Percentiles rank a stretch among this genome's conserved stretches.
phyloP scores from a whole-genome alignment of 805 yeast genomes.

The Teunomyces kruisii region DNA sequence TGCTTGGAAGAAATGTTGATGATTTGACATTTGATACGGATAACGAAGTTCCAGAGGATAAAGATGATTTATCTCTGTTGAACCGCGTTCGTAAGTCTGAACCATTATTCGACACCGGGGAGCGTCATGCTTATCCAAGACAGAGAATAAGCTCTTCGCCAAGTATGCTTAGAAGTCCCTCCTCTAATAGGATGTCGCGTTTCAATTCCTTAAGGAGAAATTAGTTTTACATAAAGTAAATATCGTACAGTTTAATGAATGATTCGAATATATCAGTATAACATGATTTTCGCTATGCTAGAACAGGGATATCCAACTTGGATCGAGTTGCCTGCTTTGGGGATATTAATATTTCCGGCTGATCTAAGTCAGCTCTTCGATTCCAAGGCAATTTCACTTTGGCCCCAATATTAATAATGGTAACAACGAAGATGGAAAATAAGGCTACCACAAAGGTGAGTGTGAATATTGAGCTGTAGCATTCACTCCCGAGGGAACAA shows the following conservation, averaged over 20 bases:
- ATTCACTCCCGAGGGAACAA: constrained; percentile 33
- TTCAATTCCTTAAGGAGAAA: constrained; percentile 9
- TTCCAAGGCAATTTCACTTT: neutral
- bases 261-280: neutral
- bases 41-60: constrained; percentile 18
- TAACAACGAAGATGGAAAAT: constrained; percentile 21
- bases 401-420: constrained; percentile 4
- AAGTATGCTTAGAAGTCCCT: constrained; percentile 7
- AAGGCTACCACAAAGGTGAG: constrained; percentile 35
- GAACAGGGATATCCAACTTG: neutral
- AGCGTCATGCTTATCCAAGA: constrained; percentile 17
- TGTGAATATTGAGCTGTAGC: constrained; percentile 48
- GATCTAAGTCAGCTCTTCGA: neutral
- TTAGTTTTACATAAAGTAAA: neutral
- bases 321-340: neutral
- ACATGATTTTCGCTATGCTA: neutral
- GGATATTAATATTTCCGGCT: neutral
- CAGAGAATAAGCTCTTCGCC: constrained; percentile 13
- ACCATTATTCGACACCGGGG: constrained; percentile 12
- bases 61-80: constrained; percentile 12
- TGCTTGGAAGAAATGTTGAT: constrained; percentile 64
- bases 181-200: constrained; percentile 7
- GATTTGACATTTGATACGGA: constrained; percentile 50
- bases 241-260: neutral
- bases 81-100: constrained; percentile 5